phyloP scores from a whole-genome alignment of 2,329 filamentous ascomycete species.

The Acarospora socialis region DNA sequence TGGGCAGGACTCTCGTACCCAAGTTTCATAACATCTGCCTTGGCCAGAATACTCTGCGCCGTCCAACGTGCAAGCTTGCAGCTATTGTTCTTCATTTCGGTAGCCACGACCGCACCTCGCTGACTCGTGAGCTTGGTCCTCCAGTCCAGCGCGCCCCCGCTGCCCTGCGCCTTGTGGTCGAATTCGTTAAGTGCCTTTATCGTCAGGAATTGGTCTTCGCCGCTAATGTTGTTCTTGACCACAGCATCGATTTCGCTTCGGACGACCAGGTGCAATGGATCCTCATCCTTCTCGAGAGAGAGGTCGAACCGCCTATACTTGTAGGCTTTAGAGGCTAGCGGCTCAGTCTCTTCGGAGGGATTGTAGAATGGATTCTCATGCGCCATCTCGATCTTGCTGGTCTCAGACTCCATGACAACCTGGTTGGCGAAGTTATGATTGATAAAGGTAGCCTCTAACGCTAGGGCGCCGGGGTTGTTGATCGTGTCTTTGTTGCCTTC shows the following conservation, averaged over 20 bases:
- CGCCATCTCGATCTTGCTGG: constrained; percentile 65
- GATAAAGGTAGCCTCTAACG: constrained; percentile 97
- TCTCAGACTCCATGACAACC: constrained; percentile 71
- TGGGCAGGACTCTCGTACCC: constrained; percentile 60
- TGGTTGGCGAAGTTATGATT: constrained; percentile 99
- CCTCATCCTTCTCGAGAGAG: constrained; percentile 77
- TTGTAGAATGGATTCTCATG: constrained; percentile 98
- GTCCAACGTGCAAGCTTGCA: constrained; percentile 98
- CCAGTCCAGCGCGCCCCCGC: constrained; percentile 93
- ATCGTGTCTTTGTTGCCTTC: constrained; percentile 89
- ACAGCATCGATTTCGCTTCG: constrained; percentile 92
- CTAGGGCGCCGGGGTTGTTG: constrained; percentile 85
- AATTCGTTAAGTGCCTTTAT: constrained; percentile 99
- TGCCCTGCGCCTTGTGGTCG: constrained; percentile 92
- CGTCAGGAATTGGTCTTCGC: constrained; percentile 80
- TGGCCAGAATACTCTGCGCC: constrained; percentile 87
- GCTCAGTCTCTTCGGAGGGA: constrained; percentile 78
- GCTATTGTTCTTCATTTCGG: constrained; percentile 99
- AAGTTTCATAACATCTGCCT: constrained; percentile 97
- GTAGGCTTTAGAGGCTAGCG: constrained; percentile 91
- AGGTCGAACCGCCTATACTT: constrained; percentile 96
- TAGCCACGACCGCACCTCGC: constrained; percentile 92
- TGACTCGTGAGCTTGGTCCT: constrained; percentile 85
- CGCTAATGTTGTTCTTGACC: constrained; percentile 83
- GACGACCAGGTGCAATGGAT: constrained; percentile 84